Evolutionary conservation across 345 rosid genomes (phyloP).

Genomic region (Aurinia saxatilis): DNA sequence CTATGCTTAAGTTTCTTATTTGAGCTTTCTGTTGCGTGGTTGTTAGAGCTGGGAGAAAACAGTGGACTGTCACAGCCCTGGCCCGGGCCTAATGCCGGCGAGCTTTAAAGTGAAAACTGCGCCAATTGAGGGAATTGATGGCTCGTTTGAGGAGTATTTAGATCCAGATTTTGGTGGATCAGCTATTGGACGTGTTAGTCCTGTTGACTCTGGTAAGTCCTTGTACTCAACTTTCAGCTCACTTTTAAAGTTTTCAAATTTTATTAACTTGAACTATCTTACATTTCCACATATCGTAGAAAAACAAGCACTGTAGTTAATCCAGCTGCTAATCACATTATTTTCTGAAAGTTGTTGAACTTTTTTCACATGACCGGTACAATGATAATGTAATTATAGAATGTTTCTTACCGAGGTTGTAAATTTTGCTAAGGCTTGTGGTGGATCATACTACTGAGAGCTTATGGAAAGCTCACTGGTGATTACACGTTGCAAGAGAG

Average conservation of each 20-base stretch:
- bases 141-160: constrained; percentile 67
- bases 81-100: constrained; percentile 96
- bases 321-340: neutral
- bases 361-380: neutral
- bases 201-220: constrained; percentile 84
- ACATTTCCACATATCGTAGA: no score
- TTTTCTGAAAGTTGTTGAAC: neutral
- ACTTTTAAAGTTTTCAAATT: neutral
- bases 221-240: neutral
- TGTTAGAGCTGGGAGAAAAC: constrained; percentile 98
- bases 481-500: constrained; percentile 83
- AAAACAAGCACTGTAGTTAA: neutral
- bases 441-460: constrained; percentile 94
- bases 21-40: constrained; percentile 13
- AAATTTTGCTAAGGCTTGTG: constrained; percentile 51
- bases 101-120: constrained; percentile 76
- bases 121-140: constrained; percentile 57
- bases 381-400: neutral
- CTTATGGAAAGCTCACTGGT: constrained; percentile 86
- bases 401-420: neutral
- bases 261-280: neutral
- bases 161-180: constrained; percentile 97
- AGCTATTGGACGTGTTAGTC: constrained; percentile 96
- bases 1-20: neutral
- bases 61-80: constrained; percentile 95